These are phyloP conservation scores for Lactarius tabidus DNA, from an alignment of 768 basidiomycete species.

Conservation along the genomic window DNA sequence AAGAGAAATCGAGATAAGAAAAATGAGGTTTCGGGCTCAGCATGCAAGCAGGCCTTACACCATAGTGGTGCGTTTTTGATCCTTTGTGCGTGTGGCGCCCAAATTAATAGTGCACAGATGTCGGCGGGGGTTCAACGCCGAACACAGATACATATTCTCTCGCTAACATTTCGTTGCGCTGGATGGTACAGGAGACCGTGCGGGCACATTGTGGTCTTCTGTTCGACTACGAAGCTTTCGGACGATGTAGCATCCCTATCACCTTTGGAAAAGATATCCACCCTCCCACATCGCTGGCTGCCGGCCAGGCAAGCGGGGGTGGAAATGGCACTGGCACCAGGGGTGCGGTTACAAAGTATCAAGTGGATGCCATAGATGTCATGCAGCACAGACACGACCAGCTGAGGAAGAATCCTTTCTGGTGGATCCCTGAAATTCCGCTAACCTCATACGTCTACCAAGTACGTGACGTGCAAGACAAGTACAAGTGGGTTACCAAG, in stretches of 20 bases:
- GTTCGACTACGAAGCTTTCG: constrained; percentile 14
- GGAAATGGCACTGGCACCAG: neutral
- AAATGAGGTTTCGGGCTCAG: too few relatives aligned
- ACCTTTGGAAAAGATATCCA: neutral
- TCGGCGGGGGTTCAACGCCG: constrained; percentile 18
- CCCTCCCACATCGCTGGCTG: neutral
- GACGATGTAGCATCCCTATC: constrained; percentile 16
- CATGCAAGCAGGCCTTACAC: too few relatives aligned
- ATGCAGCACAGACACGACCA: constrained; percentile 52
- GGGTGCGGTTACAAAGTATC: neutral
- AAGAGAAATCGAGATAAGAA: too few relatives aligned
- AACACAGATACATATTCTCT: constrained; percentile 13
- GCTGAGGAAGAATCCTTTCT: constrained; percentile 41
- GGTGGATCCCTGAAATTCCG: constrained; percentile 74
- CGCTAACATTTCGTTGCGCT: constrained; percentile 22
- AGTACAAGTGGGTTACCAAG: constrained; percentile 50
- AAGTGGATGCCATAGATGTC: constrained; percentile 31
- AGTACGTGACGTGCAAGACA: constrained; percentile 45
- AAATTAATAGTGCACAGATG: constrained; percentile 6
- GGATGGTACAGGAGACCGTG: constrained; percentile 25
- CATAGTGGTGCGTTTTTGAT: constrained; percentile 13
- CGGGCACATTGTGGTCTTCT: constrained; percentile 4
- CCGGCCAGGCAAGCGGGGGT: neutral
- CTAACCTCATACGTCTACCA: constrained; percentile 52
- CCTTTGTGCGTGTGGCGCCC: neutral